These are phyloP conservation scores for Debaryomyces psychrophilus DNA, from an alignment of 1,139 yeast species.

Conservation along the genomic window DNA sequence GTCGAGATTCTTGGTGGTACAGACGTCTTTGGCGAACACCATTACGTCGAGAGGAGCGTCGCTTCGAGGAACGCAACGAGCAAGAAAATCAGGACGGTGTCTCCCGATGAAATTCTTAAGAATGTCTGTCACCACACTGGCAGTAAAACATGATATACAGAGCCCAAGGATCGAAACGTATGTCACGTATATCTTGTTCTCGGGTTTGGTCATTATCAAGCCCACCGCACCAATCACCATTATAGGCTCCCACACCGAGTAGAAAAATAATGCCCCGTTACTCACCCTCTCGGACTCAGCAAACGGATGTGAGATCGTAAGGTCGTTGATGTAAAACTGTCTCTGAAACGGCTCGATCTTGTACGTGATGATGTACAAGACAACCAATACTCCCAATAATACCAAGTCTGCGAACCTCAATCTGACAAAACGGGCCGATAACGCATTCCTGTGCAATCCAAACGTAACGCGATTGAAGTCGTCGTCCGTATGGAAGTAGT, in stretches of 20 bases:
- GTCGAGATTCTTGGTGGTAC: slow-evolving; percentile 53
- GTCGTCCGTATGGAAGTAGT: slow-evolving; percentile 27
- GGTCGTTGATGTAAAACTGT: slow-evolving; percentile 55
- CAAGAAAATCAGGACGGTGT: slow-evolving; percentile 77
- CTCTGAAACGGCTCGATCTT: slow-evolving; percentile 65
- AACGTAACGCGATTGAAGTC: slow-evolving; percentile 51
- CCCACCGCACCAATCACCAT: slow-evolving; percentile 27
- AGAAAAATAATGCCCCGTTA: slow-evolving; percentile 36
- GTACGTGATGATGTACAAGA: slow-evolving; percentile 49
- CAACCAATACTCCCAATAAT: slow-evolving; percentile 42
- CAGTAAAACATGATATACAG: slow-evolving; percentile 38
- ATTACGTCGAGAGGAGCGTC: slow-evolving; percentile 50
- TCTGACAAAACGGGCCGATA: slow-evolving; percentile 36
- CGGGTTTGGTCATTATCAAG: slow-evolving; percentile 35
- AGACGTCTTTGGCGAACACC: slow-evolving; percentile 61
- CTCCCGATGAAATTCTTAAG: slow-evolving; percentile 75
- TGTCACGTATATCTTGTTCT: slow-evolving; percentile 40
- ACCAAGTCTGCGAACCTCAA: slow-evolving; percentile 67
- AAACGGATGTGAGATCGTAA: slow-evolving; percentile 68
- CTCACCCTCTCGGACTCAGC: slow-evolving; percentile 66
- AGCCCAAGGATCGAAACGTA: slow-evolving; percentile 47
- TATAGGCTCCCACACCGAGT: slow-evolving; percentile 44
- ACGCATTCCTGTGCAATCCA: slow-evolving; percentile 44
- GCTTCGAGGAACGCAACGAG: slow-evolving; percentile 63
- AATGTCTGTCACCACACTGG: slow-evolving; percentile 51